Evolutionary conservation across 148 eudicot species (phyloP).

Genomic region (Linanthus parryae): DNA sequence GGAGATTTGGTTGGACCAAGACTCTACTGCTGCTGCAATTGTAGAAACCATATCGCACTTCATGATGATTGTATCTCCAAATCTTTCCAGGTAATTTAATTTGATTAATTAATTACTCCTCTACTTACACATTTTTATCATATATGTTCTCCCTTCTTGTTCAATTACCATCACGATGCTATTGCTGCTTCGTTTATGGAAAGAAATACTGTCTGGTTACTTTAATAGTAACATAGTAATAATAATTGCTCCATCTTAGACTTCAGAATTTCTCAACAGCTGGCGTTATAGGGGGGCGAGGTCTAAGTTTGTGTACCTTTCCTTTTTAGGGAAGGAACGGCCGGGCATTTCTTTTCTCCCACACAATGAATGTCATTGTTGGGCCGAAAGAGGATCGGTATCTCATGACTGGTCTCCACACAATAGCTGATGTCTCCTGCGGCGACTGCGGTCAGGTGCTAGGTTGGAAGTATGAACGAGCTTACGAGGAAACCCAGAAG

Average conservation of each 20-base stretch:
- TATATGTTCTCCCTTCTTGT: neutral
- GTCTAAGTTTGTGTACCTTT: neutral
- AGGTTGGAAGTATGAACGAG: conserved; percentile 82
- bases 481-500: conserved; percentile 71
- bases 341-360: conserved; percentile 78
- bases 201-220: neutral
- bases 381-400: conserved; percentile 81
- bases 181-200: neutral
- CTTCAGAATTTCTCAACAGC: neutral
- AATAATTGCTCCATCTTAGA: neutral
- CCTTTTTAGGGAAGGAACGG: conserved; percentile 55
- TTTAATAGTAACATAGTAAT: neutral
- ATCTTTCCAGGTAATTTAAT: conserved; percentile 61
- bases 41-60: conserved; percentile 62
- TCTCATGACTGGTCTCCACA: conserved; percentile 81
- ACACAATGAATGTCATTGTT: conserved; percentile 58
- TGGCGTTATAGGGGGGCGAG: neutral
- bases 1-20: conserved; percentile 50
- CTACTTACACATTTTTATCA: neutral
- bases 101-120: neutral
- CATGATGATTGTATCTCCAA: conserved; percentile 81
- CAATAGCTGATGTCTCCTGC: conserved; percentile 73
- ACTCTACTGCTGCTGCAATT: conserved; percentile 66
- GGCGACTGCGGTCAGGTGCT: conserved; percentile 61
- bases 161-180: neutral